phyloP scores from a whole-genome alignment of 176 grass and related monocot species.

The Oryza rufipogon region DNA sequence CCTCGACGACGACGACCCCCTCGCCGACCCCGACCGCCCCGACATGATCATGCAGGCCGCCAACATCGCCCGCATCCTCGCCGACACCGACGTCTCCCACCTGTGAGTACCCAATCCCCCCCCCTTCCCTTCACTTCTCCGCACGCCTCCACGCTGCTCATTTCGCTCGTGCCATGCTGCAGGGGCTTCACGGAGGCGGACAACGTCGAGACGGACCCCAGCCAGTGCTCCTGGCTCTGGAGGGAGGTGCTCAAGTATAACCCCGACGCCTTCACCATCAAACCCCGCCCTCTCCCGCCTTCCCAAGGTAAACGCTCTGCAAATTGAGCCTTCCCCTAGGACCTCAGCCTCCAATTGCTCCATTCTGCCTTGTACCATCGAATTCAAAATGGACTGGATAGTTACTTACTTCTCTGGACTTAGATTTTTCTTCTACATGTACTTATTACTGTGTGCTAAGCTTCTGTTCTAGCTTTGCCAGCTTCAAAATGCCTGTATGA shows the following conservation, averaged over 20 bases:
- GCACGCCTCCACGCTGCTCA: background rate
- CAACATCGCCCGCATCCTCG: constrained; percentile 79
- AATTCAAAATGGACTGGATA: background rate
- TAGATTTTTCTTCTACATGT: constrained; percentile 6
- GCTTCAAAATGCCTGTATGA: constrained; percentile 12
- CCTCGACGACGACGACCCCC: constrained; percentile 52
- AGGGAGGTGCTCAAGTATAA: constrained; percentile 87
- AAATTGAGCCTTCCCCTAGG: constrained; percentile 51
- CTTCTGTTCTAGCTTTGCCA: constrained; percentile 17
- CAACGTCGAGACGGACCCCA: constrained; percentile 49
- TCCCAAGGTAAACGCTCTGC: constrained; percentile 80
- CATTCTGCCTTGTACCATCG: background rate
- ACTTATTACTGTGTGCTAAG: background rate
- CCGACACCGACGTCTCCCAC: constrained; percentile 73
- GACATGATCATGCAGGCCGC: constrained; percentile 79
- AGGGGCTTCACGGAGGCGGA: constrained; percentile 75
- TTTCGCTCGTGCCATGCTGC: background rate
- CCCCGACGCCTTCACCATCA: constrained; percentile 67
- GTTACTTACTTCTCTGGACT: background rate
- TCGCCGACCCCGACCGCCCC: constrained; percentile 58
- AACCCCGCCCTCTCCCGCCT: constrained; percentile 1
- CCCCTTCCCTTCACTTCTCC: background rate
- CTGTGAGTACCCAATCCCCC: constrained; percentile 46
- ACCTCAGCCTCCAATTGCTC: background rate
- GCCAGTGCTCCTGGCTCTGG: constrained; percentile 76